A percentile compares a stretch with the other conserved stretches of the same genome.
phyloP scores from a whole-genome alignment of 2,329 filamentous ascomycete genomes.

The Aspergillus carbonarius region DNA sequence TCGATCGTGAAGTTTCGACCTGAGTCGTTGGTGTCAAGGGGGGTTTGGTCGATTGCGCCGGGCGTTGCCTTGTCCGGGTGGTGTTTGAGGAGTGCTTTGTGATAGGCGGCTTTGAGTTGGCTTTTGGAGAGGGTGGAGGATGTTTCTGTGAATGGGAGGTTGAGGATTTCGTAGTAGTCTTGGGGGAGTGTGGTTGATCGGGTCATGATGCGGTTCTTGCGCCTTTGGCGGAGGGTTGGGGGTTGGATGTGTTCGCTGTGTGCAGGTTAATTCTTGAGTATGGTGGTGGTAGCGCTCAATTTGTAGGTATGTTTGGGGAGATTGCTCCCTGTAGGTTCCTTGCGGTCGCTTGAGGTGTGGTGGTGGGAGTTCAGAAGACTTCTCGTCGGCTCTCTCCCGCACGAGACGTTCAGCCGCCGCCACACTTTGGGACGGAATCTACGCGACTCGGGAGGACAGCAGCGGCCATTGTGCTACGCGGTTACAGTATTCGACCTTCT shows the following conservation, averaged over 20 bases:
- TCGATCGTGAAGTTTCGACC: slow-evolving; percentile 49
- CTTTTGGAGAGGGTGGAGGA: slow-evolving; percentile 34
- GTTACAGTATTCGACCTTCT: neutral
- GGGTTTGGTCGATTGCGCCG: slow-evolving; percentile 9
- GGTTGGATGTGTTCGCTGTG: neutral
- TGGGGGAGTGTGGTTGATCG: slow-evolving; percentile 11
- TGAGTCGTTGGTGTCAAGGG: neutral
- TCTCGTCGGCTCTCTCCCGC: neutral
- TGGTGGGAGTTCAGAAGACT: neutral
- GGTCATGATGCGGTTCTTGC: slow-evolving; percentile 15
- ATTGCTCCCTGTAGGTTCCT: neutral
- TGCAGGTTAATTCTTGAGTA: neutral
- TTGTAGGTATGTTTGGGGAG: neutral
- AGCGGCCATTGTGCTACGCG: neutral
- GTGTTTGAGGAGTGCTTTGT: slow-evolving; percentile 54
- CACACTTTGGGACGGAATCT: neutral
- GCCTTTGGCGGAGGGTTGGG: neutral
- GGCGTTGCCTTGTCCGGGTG: slow-evolving; percentile 57
- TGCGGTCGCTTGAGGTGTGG: neutral
- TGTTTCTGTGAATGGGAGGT: slow-evolving; percentile 32
- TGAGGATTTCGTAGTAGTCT: slow-evolving; percentile 43
- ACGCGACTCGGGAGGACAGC: neutral
- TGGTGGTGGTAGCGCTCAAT: neutral
- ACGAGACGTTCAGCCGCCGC: neutral
- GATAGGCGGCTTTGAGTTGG: slow-evolving; percentile 57